Base-by-base conservation (phyloP, 352 stramenopile species). In the Phytopythium helicoides region DNA sequence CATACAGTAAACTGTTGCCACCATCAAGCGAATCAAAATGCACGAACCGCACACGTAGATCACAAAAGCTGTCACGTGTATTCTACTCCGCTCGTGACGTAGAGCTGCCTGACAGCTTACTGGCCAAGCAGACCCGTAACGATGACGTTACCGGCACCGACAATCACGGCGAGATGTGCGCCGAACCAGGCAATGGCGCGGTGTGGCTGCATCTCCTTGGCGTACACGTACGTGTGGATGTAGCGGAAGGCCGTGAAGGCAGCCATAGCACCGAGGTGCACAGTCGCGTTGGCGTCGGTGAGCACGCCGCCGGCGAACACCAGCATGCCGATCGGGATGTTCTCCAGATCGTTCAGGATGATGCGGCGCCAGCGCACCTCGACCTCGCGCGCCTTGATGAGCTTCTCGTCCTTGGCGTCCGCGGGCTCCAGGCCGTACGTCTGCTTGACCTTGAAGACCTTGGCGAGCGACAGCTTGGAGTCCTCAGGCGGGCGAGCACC, bases 181-280 rank as follows among this genome's bases (percentile, higher is more conserved):
- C 71, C 21, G 15, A 62, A 57, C 62, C 65, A 82, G 49, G 54
- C 68, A 36, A 65, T 56, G 8, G 57, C 63, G 3, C 73, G 74
- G 12, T 78, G 61, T 3, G 68, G 71, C 47, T 80, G 68, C n/a
- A 81, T 51, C 8, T 52, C 50, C 16, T 80, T 67, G 31, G 73
- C 73, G 56, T 81, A 84, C 52, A 65, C 65, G 50, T 65, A 73
- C 18, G 65, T 71, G 51, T 82, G 66, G 15, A 66, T 45, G 56
- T 62, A 66, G 48, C 74, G 71, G 12, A 59, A 54, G 3, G 56
- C 34, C 3, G 71, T 85, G 68, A 75, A 81, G 4, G 54, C 35
- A 21, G 62, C 56, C 36, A 79, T 70, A 28, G 63, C 37, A 1
- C 37, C 53, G 11, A 37, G 21, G 46, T 73, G 59, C 38, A 70